A percentile compares a stretch with the other conserved stretches of the same genome.
Evolutionary conservation across 2,329 filamentous ascomycete genomes (phyloP).

Genomic region (Paraphaeosphaeria sporulosa): DNA sequence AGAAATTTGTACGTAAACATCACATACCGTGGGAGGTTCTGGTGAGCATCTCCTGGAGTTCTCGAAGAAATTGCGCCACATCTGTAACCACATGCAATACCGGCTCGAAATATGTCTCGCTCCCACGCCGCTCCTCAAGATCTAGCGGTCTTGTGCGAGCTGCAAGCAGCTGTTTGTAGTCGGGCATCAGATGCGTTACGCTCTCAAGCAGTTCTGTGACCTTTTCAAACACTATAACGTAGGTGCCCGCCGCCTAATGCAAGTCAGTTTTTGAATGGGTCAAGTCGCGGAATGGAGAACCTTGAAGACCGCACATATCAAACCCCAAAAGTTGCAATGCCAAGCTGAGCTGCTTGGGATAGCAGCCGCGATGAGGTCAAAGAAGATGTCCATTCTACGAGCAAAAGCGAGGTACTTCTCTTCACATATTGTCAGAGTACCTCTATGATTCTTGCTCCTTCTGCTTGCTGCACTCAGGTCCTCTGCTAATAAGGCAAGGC

Average conservation of each 20-base stretch:
- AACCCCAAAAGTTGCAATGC: constrained; percentile 35
- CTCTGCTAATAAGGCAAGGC: constrained; percentile 26
- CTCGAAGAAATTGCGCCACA: constrained; percentile 34
- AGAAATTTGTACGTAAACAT: constrained; percentile 20
- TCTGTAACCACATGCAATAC: constrained; percentile 39
- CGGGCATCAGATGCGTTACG: constrained; percentile 30
- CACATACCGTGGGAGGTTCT: constrained; percentile 33
- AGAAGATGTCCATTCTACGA: constrained; percentile 33
- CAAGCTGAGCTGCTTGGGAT: constrained; percentile 28
- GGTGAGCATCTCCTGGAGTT: constrained; percentile 37
- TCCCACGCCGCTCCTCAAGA: constrained; percentile 14
- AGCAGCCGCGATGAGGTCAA: constrained; percentile 34
- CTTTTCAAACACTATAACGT: constrained; percentile 33
- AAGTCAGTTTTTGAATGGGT: background rate
- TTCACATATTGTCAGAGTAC: constrained; percentile 22
- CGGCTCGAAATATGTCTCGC: constrained; percentile 23
- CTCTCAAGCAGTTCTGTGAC: constrained; percentile 34
- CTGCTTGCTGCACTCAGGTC: constrained; percentile 24
- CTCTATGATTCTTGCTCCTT: constrained; percentile 18
- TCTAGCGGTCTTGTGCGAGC: constrained; percentile 19
- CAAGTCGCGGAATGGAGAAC: constrained; percentile 18
- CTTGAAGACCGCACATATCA: constrained; percentile 32
- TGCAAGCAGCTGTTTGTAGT: constrained; percentile 32
- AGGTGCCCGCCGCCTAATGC: constrained; percentile 29
- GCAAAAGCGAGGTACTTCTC: constrained; percentile 33